Base-by-base conservation (phyloP, 352 stramenopile genomes). In the Phytophthora quininea region DNA sequence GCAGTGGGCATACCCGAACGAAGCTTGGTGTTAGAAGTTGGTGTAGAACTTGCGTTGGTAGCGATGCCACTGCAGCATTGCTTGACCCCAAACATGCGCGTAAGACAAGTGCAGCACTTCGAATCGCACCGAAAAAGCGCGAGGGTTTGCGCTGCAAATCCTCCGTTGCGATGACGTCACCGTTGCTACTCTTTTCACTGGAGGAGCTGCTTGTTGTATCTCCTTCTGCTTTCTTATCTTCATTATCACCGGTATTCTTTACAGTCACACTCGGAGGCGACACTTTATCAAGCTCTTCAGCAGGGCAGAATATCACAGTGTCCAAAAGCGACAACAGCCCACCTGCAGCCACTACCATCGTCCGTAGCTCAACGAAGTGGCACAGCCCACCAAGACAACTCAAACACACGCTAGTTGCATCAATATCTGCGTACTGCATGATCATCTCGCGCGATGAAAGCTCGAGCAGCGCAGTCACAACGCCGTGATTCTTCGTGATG, bases 11-110 rank as follows among this genome's bases (percentile, higher is more conserved):
- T 70, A 93, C 87, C 59, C 84, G 76, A 53, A 93, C 73, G 54
- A 96, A 87, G 33, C 86, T 91, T 53, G 86, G 88, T 7, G 86
- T 93, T 51, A 94, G 64, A 29, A 96, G 72, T 58, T 96, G 88
- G 64, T 86, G 83, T 24, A 96, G 65, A 24, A 93, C 84, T 67
- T 85, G 81, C n/a, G 67, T 74, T 7, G 74, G 58, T 24, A 82
- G 52, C 19, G 56, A 59, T 27, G 67, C 37, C 11, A 29, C 8
- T 7, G 31, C 48, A 31, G 29, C 52, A 62, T 54, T 62, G 27
- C 74, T 80, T n/a, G 89, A 73, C 12, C 60, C 75, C 42, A 93
- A 27, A 64, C 81, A 93, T 4, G 77, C 77, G 14, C 82, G 77
- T 24, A 95, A 56, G 14, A 85, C 80, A 33, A 88, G 64, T 12